A percentile compares a stretch with the other conserved stretches of the same genome.
Evolutionary conservation across 176 grass and related monocot species (phyloP).

Genomic region (Miscanthus lutarioriparius): DNA sequence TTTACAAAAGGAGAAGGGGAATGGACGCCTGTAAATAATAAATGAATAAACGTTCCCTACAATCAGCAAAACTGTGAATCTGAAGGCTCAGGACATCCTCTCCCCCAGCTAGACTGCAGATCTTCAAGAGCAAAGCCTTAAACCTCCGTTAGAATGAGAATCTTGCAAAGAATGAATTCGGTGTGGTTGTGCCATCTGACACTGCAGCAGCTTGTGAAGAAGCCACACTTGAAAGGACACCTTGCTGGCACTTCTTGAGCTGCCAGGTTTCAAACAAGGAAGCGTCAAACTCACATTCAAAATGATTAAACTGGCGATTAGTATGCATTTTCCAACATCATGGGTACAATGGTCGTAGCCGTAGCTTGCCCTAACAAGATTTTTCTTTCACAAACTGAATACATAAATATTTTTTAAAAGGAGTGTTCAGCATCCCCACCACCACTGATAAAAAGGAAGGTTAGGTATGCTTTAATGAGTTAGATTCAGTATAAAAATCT

Average conservation of each 20-base stretch:
- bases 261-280: conserved; percentile 44
- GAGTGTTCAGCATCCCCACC: neutral
- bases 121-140: conserved; percentile 26
- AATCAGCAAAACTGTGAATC: conserved; percentile 32
- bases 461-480: neutral
- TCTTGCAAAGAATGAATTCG: conserved; percentile 67
- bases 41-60: conserved; percentile 46
- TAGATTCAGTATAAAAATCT: neutral
- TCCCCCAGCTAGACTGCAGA: conserved; percentile 35
- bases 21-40: conserved; percentile 34
- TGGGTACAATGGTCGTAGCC: neutral
- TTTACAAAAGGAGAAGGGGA: conserved; percentile 33
- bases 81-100: neutral
- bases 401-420: neutral
- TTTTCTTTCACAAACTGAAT: neutral
- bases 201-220: conserved; percentile 45
- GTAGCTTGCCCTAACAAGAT: neutral
- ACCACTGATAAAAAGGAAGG: neutral
- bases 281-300: conserved; percentile 3
- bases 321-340: conserved; percentile 7
- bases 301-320: neutral
- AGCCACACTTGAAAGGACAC: conserved; percentile 59
- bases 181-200: conserved; percentile 56
- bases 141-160: conserved; percentile 57
- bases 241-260: conserved; percentile 88